These are phyloP conservation scores for Mycogone perniciosa DNA, from an alignment of 2,329 filamentous ascomycete species.

Conservation along the genomic window DNA sequence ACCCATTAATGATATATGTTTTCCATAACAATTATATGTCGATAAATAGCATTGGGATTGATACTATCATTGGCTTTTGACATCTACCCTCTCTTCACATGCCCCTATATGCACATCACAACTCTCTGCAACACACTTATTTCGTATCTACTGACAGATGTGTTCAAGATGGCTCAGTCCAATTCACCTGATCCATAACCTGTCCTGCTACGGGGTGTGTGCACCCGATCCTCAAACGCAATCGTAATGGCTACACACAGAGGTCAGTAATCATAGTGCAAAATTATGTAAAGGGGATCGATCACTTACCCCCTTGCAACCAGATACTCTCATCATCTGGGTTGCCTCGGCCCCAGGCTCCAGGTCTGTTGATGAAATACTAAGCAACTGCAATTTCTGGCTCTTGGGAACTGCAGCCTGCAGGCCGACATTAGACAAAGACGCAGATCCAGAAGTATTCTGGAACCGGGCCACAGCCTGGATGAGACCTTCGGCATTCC, in stretches of 20 bases:
- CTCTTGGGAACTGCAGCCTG: conserved; percentile 96
- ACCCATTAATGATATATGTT: background rate
- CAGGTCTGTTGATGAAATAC: conserved; percentile 76
- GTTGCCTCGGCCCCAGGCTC: conserved; percentile 74
- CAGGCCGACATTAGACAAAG: conserved; percentile 69
- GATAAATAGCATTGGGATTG: background rate
- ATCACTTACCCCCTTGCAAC: conserved; percentile 80
- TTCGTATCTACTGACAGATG: background rate
- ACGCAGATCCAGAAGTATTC: conserved; percentile 61
- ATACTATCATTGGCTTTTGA: conserved; percentile 5
- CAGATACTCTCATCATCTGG: conserved; percentile 82
- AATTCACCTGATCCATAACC: conserved; percentile 90
- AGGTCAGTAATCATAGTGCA: background rate
- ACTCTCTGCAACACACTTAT: background rate
- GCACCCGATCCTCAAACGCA: conserved; percentile 82
- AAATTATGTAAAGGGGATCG: background rate
- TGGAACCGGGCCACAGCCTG: conserved; percentile 80
- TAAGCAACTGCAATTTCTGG: conserved; percentile 87
- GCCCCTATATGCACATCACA: conserved; percentile 2
- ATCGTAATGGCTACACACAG: conserved; percentile 61
- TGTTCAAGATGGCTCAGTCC: conserved; percentile 65
- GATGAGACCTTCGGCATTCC: conserved; percentile 70
- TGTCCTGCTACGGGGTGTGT: conserved; percentile 61
- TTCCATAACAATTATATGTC: background rate
- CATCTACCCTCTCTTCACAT: conserved; percentile 5